A percentile compares a stretch with the other conserved stretches of the same genome.
phyloP scores from a whole-genome alignment of 1,284 basidiomycete genomes.

The Kwoniella shivajii region DNA sequence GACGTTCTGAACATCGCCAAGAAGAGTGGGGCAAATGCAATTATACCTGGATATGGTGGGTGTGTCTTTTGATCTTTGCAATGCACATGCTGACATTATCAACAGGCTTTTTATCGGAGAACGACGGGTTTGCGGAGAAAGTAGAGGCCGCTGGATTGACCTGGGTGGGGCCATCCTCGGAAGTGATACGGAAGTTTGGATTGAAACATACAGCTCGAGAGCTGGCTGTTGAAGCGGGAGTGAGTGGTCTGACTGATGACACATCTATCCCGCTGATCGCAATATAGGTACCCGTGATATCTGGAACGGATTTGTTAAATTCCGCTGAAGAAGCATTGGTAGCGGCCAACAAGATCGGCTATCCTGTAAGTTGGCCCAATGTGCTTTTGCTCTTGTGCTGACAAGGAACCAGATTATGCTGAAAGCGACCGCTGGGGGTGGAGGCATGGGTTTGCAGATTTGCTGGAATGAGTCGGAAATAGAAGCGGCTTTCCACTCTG shows the following conservation, averaged over 20 bases:
- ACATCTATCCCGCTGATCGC: not conserved
- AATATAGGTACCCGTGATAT: constrained; percentile 59
- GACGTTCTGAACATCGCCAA: constrained; percentile 31
- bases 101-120: constrained; percentile 65
- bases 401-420: constrained; percentile 32
- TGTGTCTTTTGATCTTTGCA: not conserved
- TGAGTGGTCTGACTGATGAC: constrained; percentile 5
- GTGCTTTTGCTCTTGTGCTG: not conserved
- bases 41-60: constrained; percentile 38
- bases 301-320: constrained; percentile 60
- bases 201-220: constrained; percentile 65
- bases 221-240: constrained; percentile 59
- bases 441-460: constrained; percentile 69
- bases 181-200: constrained; percentile 63
- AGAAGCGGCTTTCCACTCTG: constrained; percentile 31
- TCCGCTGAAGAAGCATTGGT: constrained; percentile 57
- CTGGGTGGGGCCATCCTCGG: constrained; percentile 65
- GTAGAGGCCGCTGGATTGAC: constrained; percentile 61
- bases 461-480: constrained; percentile 58
- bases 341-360: constrained; percentile 59
- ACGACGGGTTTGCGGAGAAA: constrained; percentile 61
- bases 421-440: constrained; percentile 71
- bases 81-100: not conserved
- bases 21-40: constrained; percentile 27
- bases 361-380: constrained; percentile 49